phyloP scores from a whole-genome alignment of 352 stramenopile genomes.

The Globisporangium paddicum region DNA sequence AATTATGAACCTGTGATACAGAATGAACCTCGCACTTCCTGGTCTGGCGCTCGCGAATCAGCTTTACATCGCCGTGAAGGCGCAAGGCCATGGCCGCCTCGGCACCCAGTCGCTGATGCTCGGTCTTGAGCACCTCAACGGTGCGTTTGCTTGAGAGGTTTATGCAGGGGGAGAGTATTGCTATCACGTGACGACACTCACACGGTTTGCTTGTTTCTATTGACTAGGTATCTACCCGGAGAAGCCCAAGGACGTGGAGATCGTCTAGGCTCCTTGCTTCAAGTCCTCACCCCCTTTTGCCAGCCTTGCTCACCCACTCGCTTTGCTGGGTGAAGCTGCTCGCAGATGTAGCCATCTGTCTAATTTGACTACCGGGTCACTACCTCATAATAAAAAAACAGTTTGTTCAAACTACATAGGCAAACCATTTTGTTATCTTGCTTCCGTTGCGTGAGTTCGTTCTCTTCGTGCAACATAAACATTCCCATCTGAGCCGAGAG shows the following conservation, averaged over 20 bases:
- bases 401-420: neutral
- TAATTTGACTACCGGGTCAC: neutral
- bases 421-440: neutral
- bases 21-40: slow-evolving; percentile 84
- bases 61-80: slow-evolving; percentile 82
- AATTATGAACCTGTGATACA: slow-evolving; percentile 13
- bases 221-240: slow-evolving; percentile 13
- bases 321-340: too few species aligned
- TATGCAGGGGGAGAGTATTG: neutral
- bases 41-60: slow-evolving; percentile 83
- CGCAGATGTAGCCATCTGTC: slow-evolving; percentile 3
- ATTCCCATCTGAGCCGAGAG: slow-evolving; percentile 4
- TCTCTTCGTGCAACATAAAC: slow-evolving; percentile 12
- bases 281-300: neutral
- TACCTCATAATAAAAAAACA: slow-evolving; percentile 3
- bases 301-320: neutral
- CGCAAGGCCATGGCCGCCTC: slow-evolving; percentile 71
- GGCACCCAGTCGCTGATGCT: slow-evolving; percentile 86
- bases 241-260: slow-evolving; percentile 28
- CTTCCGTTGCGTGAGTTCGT: neutral
- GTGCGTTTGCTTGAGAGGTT: slow-evolving; percentile 17
- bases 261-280: slow-evolving; percentile 16
- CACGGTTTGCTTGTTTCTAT: neutral
- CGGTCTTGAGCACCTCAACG: slow-evolving; percentile 85
- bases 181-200: neutral